Percentiles rank a stretch among this genome's conserved stretches.
phyloP scores from a whole-genome alignment of 352 stramenopile species.

The Globisporangium recalcitrans region DNA sequence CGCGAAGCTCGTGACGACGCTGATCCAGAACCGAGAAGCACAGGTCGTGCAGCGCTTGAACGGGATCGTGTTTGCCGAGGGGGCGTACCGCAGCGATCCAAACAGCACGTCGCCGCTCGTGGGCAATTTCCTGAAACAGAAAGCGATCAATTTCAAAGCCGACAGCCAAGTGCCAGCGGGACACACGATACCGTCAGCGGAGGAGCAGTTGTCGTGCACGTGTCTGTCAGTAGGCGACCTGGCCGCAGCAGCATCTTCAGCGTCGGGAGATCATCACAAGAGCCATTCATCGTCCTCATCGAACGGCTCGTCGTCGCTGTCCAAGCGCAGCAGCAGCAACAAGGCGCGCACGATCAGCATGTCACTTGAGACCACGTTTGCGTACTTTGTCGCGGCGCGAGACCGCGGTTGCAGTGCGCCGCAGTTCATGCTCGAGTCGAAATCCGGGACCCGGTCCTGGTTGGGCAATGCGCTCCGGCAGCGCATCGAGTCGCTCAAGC shows the following conservation, averaged over 20 bases:
- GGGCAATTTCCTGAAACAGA: slow-evolving; percentile 52
- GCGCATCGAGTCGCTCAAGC: slow-evolving; percentile 62
- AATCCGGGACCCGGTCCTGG: slow-evolving; percentile 52
- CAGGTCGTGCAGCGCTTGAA: slow-evolving; percentile 48
- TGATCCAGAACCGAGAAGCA: slow-evolving; percentile 59
- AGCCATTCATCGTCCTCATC: slow-evolving; percentile 7
- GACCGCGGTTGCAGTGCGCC: slow-evolving; percentile 42
- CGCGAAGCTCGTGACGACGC: slow-evolving; percentile 58
- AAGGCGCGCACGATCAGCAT: slow-evolving; percentile 74
- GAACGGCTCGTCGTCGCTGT: slow-evolving; percentile 21
- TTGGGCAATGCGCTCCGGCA: slow-evolving; percentile 47
- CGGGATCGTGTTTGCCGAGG: slow-evolving; percentile 67
- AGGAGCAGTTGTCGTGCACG: slow-evolving; percentile 58
- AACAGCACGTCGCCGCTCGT: slow-evolving; percentile 44
- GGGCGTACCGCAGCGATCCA: slow-evolving; percentile 51
- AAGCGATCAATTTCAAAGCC: slow-evolving; percentile 75
- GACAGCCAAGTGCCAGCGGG: slow-evolving; percentile 39
- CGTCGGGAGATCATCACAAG: slow-evolving; percentile 4
- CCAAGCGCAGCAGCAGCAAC: slow-evolving; percentile 58
- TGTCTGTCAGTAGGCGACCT: slow-evolving; percentile 63
- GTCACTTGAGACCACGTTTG: slow-evolving; percentile 62
- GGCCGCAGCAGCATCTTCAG: slow-evolving; percentile 17
- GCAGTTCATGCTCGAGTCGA: slow-evolving; percentile 63
- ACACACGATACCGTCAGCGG: slow-evolving; percentile 39
- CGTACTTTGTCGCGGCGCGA: slow-evolving; percentile 59